phyloP scores from a whole-genome alignment of 164 flowering plant genomes.

The Berberis thunbergii region DNA sequence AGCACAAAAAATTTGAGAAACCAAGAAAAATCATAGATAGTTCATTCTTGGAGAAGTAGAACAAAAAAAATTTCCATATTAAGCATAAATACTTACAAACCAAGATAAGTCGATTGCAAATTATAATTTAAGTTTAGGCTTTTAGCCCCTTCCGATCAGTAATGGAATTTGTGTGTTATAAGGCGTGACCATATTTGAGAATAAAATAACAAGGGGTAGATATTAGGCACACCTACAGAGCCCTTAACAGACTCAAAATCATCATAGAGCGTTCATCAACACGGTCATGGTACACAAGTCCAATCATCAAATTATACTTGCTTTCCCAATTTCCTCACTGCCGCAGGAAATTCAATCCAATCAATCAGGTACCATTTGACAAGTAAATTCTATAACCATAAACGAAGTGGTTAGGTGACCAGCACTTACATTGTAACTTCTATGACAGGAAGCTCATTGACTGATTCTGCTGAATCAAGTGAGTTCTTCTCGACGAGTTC shows the following conservation, averaged over 20 bases:
- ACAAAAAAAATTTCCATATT: too few relatives aligned
- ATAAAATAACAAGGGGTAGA: neutral
- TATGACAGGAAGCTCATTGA: conserved; percentile 83
- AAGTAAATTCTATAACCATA: neutral
- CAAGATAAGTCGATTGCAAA: too few relatives aligned
- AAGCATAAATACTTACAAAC: too few relatives aligned
- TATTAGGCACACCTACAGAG: conserved; percentile 63
- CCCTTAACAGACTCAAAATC: conserved; percentile 89
- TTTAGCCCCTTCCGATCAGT: neutral
- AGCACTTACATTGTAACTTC: conserved; percentile 81
- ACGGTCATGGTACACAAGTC: conserved; percentile 82
- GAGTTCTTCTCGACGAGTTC: conserved; percentile 87
- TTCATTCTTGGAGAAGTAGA: too few relatives aligned
- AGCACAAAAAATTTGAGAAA: too few relatives aligned
- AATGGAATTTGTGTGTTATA: neutral
- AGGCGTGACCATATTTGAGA: neutral
- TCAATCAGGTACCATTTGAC: neutral
- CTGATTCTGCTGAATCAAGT: conserved; percentile 92
- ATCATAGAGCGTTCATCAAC: conserved; percentile 86
- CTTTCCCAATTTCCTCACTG: conserved; percentile 89
- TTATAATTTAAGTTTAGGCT: neutral
- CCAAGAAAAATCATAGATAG: too few relatives aligned
- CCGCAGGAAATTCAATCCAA: neutral
- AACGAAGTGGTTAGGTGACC: neutral
- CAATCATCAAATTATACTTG: conserved; percentile 93